Percentiles rank a stretch among this genome's conserved stretches.
Conservation (phyloP, 768 basidiomycete species). For the Leccinellum luteum region DNA sequence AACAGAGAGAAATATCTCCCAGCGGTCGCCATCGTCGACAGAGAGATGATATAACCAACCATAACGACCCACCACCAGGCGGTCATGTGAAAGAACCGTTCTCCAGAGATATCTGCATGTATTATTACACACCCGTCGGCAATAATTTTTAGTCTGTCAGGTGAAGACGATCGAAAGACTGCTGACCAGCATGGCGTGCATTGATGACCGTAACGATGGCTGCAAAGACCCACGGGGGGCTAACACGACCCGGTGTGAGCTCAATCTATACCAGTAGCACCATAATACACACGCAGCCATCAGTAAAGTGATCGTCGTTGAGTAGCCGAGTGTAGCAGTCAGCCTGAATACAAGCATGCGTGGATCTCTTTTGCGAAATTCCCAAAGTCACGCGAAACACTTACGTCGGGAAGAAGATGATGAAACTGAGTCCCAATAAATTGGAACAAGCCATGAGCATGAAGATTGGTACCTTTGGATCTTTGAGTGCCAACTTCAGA, state of each 20-base stretch:
- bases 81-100: constrained; percentile 61
- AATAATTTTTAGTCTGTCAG: neutral
- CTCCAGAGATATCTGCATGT: constrained; percentile 51
- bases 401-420: constrained; percentile 58
- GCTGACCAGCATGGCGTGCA: constrained; percentile 53
- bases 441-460: constrained; percentile 49
- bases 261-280: neutral
- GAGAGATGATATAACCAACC: constrained; percentile 56
- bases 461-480: constrained; percentile 54
- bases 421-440: constrained; percentile 55
- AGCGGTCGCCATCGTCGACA: constrained; percentile 47
- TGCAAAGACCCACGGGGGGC: constrained; percentile 64
- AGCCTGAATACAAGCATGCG: constrained; percentile 34
- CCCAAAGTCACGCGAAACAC: constrained; percentile 5
- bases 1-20: constrained; percentile 62
- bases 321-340: constrained; percentile 59
- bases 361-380: neutral
- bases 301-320: constrained; percentile 56
- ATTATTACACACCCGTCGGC: neutral
- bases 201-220: constrained; percentile 47
- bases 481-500: constrained; percentile 53
- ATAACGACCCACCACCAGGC: constrained; percentile 59
- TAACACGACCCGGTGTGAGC: constrained; percentile 16
- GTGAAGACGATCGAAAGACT: neutral
- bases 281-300: constrained; percentile 49